Base-by-base conservation (phyloP, 2,329 filamentous ascomycete species). In the Ceratocystis lukuohia region DNA sequence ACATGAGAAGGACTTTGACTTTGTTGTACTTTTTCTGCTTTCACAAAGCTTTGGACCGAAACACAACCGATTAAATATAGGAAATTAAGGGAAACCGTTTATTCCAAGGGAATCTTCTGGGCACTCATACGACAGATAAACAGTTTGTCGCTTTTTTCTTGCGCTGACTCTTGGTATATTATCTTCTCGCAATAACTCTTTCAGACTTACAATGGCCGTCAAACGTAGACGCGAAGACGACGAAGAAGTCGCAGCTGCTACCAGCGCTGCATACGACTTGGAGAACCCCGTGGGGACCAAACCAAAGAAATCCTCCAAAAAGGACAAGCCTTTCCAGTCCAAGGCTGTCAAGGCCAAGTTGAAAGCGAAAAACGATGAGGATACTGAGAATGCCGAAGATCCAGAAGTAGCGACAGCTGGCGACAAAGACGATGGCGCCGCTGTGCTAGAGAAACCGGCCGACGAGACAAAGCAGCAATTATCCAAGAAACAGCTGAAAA, bases 401-500 rank as follows among this genome's bases (percentile, higher is more conserved):
- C 48, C 66, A 17, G 66, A 64, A 48, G 65, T 66, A 15, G 67
- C 67, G 62, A 48, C 65, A 46, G 66, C 64, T 15, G 61, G 46
- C 22, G 44, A 44, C 50, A 70, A 72, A 62, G 71, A 71, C 45
- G 71, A 70, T 44, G 67, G 70, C 41, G 65, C 67, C 3, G 56
- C 65, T 10, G 66, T 61, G 53, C 65, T 63, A 17, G 66, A 67
- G 59, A 45, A 65, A 44, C 17, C 22, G 4, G 41, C 57, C 1
- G 65, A 62, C 1, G 17, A 44, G n/a, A 41, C 50, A 5, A 41
- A 45, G 25, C 28, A 61, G 64, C 61, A 69, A 56, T 66, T 68
- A 48, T 70, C 69, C 8, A 73, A 72, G 68, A 75, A 75, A 69
- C 71, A 72, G 45, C 74, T 69, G 63, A 66, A 66, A 28, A 67